A percentile compares a stretch with the other conserved stretches of the same genome.
phyloP scores from a whole-genome alignment of 495 filamentous ascomycete genomes.

The Penicillium cosmopolitanum region DNA sequence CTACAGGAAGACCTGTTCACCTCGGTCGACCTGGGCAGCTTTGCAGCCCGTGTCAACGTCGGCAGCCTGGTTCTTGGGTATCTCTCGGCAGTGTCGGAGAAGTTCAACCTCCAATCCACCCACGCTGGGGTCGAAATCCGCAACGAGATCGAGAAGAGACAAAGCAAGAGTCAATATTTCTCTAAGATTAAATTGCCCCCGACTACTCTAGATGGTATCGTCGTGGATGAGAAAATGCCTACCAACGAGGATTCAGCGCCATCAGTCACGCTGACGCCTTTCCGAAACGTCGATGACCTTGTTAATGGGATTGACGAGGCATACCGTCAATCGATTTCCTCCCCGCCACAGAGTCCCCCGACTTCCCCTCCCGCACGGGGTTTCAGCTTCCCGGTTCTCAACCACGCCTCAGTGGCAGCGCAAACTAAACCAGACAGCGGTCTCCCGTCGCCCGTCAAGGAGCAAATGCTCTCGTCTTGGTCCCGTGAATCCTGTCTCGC shows the following conservation, averaged over 20 bases:
- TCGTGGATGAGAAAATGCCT: slow-evolving; percentile 26
- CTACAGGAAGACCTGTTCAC: slow-evolving; percentile 82
- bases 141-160: slow-evolving; percentile 73
- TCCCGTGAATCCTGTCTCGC: slow-evolving; percentile 70
- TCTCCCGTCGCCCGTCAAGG: slow-evolving; percentile 53
- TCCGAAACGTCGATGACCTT: slow-evolving; percentile 55
- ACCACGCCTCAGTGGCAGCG: slow-evolving; percentile 28
- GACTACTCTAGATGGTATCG: slow-evolving; percentile 50
- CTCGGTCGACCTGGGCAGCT: slow-evolving; percentile 54
- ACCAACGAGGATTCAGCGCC: slow-evolving; percentile 12
- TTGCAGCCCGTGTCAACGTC: slow-evolving; percentile 68
- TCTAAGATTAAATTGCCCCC: slow-evolving; percentile 62
- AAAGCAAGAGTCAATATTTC: slow-evolving; percentile 74
- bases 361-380: slow-evolving; percentile 72
- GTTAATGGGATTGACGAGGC: slow-evolving; percentile 71
- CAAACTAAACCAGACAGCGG: slow-evolving; percentile 39
- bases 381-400: slow-evolving; percentile 63
- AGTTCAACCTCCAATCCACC: slow-evolving; percentile 74
- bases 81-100: slow-evolving; percentile 75
- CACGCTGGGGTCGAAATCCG: slow-evolving; percentile 68
- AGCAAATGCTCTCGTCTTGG: slow-evolving; percentile 79
- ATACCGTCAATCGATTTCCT: slow-evolving; percentile 61
- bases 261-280: slow-evolving; percentile 36
- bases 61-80: slow-evolving; percentile 88
- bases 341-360: slow-evolving; percentile 70